Evolutionary conservation across 371 early-diverging fungal species (phyloP), one percentile per base, ranked within the genome.

Genomic region (Pancytospora philotis): DNA sequence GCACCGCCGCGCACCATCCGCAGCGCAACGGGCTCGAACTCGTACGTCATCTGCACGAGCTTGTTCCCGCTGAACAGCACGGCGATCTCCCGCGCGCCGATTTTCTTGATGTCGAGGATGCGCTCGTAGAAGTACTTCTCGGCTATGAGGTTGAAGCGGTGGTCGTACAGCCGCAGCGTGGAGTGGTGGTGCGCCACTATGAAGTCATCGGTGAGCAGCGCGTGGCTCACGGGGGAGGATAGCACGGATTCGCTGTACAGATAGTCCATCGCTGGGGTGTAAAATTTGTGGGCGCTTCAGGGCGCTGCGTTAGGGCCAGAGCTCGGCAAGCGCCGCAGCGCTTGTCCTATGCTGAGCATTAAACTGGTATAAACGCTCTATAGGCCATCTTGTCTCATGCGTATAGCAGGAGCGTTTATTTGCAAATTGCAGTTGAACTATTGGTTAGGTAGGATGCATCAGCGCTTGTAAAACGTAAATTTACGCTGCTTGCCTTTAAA

Each of bases 121-220:
- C 16, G 8, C 36, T 59, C 59, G 28, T 59, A 59, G 6, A 59
- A 59, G 28, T 59, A 36, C 41, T 25, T 25, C 28, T 59, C 10
- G 30, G 8, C 6, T 38, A 59, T 36, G 8, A 59, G 27, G 10
- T 36, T 59, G 8, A 59, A 34, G 28, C 8, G 6, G 6, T 59
- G 59, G 30, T 27, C 37, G 30, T n/a, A 36, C 6, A 59, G 6
- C 22, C 10, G 19, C 8, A 59, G 36, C 16, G 59, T 59, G 6
- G 59, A 8, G 41, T 59, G 59, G 36, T 59, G 59, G 30, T 59
- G 30, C 19, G 36, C 19, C 22, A 59, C 34, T 38, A 59, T 6
- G 16, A n/a, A 36, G 8, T 36, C 59, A 10, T 36, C 28, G 36
- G 28, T 8, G 4, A 59, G 8, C 8, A 28, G 6, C 6, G 30